Base-by-base conservation (phyloP, 441 rosid species). In the Arabidopsis lyrata region DNA sequence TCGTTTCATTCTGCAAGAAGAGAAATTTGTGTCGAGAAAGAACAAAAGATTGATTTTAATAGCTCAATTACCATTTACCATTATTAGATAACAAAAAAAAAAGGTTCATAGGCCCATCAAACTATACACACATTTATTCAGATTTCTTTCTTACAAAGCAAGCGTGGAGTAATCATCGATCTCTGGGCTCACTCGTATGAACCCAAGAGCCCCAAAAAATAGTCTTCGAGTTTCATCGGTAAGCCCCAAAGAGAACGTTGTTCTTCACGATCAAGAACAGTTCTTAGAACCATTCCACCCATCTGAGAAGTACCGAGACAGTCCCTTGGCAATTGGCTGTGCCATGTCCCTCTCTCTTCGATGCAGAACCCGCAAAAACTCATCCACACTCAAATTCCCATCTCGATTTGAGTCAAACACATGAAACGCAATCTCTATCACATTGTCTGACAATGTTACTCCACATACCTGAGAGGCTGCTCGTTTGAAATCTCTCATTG, bases 381-480 rank as follows among this genome's bases (percentile, higher is more conserved):
- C 99, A 5, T 85, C 80, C 35, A 86, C 79, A 70, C 97, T 87
- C 77, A 90, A 73, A 70, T 68, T 77, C 68, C 95, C 91, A 58
- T 92, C 99, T 18, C 60, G 67, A 24, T 95, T 87, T 27, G 88
- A 52, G 74, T 95, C 96, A 38, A 95, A 92, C 69, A 92, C 78
- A 55, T 83, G 86, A 78, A 90, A 95, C 42, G 92, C 85, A 60
- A 95, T 83, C 56, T 83, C 89, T 38, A 90, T 72, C 60, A 92
- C 86, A 9, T 78, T 89, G 48, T 87, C 87, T 0, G 89, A 76
- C 70, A 95, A 77, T 8, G 86, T 41, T 70, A 95, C 29, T 13
- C 88, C 92, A 34, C 96, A 92, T 20, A 95, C 97, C 74, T 77
- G 80, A 50, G 83, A 85, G 47, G 97, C 93, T 38, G 97, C 99